Evolutionary conservation across 176 grass and related monocot genomes (phyloP), one percentile per base, ranked within the genome.

Genomic region (Oryza longistaminata): DNA sequence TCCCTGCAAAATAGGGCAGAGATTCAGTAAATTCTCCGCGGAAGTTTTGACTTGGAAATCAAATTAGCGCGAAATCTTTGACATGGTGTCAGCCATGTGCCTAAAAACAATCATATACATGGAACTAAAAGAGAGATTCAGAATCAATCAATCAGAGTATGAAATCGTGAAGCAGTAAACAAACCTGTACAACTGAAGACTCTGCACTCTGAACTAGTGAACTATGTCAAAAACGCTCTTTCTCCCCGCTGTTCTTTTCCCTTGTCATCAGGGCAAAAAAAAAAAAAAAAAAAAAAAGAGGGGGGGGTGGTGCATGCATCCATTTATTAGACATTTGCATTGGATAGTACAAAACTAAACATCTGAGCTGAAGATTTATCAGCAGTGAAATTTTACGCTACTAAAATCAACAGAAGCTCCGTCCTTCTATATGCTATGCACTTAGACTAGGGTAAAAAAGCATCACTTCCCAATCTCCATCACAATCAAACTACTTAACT

Each of bases 1-100:
- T 70, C n/a, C 77, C 77, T 81, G 22, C 15, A 76, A 81, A 49
- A 50, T 65, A 76, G 71, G 88, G 65, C 71, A 81, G 27, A 60
- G 70, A 89, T 73, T 5, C 9, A 22, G 43, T 43, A 61, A 44
- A 42, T 42, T 71, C 55, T 40, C 19, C 7, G 26, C 65, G n/a
- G 46, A 58, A 34, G 15, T 73, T 75, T 49, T 39, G 69, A 74
- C 77, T 65, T 70, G 26, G 76, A 86, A 62, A 16, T 73, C 2
- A 79, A 80, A 22, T 80, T 74, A 50, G 1, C 43, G 13, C 7
- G 13, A 31, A 50, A 50, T 74, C 14, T 72, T 65, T 49, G 24
- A 37, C 25, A 12, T 53, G 33, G 22, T 17, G 4, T 49, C 13
- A 50, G 3, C 7, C 44, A 74, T 49, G 44, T 50, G 71, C 15